Evolutionary conservation across 805 yeast species (phyloP).

Genomic region (Ogataea trehalophila): DNA sequence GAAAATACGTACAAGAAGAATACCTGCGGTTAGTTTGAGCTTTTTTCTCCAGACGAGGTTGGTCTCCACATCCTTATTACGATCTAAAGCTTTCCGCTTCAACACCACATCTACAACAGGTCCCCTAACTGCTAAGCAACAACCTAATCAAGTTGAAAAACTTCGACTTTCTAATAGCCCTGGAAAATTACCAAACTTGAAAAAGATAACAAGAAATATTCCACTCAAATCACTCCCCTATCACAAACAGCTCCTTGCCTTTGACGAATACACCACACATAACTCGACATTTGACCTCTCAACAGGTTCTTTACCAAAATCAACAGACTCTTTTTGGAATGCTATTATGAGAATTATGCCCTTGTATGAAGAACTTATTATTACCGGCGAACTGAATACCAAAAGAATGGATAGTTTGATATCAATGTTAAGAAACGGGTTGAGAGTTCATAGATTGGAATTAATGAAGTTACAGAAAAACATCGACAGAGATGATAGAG

Average conservation of each 20-base stretch:
- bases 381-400: constrained; percentile 42
- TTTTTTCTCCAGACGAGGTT: too few relatives aligned
- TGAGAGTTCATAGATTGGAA: constrained; percentile 31
- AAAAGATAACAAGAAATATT: constrained; percentile 12
- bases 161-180: too few relatives aligned
- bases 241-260: constrained; percentile 45
- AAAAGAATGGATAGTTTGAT: constrained; percentile 42
- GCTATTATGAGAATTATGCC: constrained; percentile 46
- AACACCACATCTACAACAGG: too few relatives aligned
- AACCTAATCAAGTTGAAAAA: too few relatives aligned
- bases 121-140: too few relatives aligned
- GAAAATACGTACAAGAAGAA: too few relatives aligned
- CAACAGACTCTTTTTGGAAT: constrained; percentile 44
- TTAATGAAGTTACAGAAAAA: neutral
- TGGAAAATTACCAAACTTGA: constrained; percentile 5
- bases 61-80: too few relatives aligned
- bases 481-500: neutral
- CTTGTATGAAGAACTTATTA: constrained; percentile 41
- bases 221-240: constrained; percentile 40
- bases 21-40: too few relatives aligned
- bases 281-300: constrained; percentile 29
- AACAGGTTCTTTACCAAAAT: constrained; percentile 32
- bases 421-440: constrained; percentile 48
- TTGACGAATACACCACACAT: constrained; percentile 42
- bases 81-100: too few relatives aligned